phyloP scores from a whole-genome alignment of 1,284 basidiomycete genomes.

The Sanghuangporus weigelae region DNA sequence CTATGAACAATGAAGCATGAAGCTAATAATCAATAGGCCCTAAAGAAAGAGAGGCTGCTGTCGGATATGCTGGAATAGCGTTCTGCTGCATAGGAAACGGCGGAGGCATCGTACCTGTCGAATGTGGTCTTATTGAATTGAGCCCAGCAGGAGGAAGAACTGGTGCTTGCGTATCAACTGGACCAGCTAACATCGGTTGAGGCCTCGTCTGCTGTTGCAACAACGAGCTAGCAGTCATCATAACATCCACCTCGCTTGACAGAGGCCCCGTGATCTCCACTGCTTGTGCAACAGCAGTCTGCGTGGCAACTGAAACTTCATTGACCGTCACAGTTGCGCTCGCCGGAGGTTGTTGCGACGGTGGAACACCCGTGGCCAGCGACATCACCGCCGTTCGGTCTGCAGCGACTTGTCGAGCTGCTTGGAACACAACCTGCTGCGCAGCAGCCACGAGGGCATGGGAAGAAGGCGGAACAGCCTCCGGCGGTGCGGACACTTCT shows the following conservation, averaged over 20 bases:
- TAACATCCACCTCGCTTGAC: conserved; percentile 62
- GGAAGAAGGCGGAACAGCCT: conserved; percentile 35
- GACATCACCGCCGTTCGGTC: conserved; percentile 44
- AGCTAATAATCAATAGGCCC: conserved; percentile 8
- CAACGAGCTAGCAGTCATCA: conserved; percentile 59
- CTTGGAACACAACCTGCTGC: conserved; percentile 72
- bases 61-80: conserved; percentile 5
- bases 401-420: conserved; percentile 61
- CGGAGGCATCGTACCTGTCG: conserved; percentile 15
- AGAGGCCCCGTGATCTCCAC: conserved; percentile 57
- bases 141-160: conserved; percentile 11
- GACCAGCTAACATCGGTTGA: conserved; percentile 1
- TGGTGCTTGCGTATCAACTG: conserved; percentile 8
- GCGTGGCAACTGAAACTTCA: conserved; percentile 72
- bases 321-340: conserved; percentile 65
- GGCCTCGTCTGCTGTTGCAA: conserved; percentile 38
- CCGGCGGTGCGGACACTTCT: conserved; percentile 50
- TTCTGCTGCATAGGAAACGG: conserved; percentile 5
- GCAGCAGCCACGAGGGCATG: conserved; percentile 61
- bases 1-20: not conserved
- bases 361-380: conserved; percentile 29
- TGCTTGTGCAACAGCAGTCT: conserved; percentile 64
- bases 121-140: conserved; percentile 11
- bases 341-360: conserved; percentile 28
- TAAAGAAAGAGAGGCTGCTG: conserved; percentile 3